Evolutionary conservation across 371 early-diverging fungal species (phyloP), one percentile per base, ranked within the genome.

Genomic region (Mucor mucedo): DNA sequence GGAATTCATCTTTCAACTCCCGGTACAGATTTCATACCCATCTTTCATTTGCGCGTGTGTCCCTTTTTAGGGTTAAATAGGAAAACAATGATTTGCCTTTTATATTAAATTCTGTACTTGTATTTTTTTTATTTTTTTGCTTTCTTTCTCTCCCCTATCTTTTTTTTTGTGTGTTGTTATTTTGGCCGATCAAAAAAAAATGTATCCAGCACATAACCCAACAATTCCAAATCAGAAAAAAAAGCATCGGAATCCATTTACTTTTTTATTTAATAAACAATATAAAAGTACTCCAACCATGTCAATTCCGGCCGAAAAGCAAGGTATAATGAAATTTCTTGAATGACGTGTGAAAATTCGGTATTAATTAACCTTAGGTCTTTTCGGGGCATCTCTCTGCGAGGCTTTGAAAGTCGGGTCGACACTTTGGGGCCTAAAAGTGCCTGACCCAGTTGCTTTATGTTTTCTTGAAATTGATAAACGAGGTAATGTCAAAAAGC

Each of bases 321-420:
- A 38, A 44, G 14, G 33, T 33, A 44, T 16, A 11, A 32, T 16
- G 42, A 27, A 60, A 56, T 4, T 3, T 13, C n/a, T 7, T 42
- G 28, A 2, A 30, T 44, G 6, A 27, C 27, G 30, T 21, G 27
- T 38, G 10, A 47, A 35, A 38, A 54, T 55, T 13, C 27, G 16
- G 16, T 16, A 9, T 33, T 8, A 9, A 48, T 11, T 38, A n/a
- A 32, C 4, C 42, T 39, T 54, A 65, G 70, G 66, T 29, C 62
- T 70, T 29, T 70, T 70, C 59, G 70, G 70, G 40, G 62, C 52
- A n/a, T 60, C 66, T 58, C 35, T 70, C 38, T 66, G 64, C 16
- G 62, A 65, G 40, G 66, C 70, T 2, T 58, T 61, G 13, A 70
- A 66, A n/a, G 29, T 32, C 13, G 70, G 70, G 9, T 59, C 70